Evolutionary conservation across 495 filamentous ascomycete genomes (phyloP), one percentile per base, ranked within the genome.

Genomic region (Amorphotheca resinae): DNA sequence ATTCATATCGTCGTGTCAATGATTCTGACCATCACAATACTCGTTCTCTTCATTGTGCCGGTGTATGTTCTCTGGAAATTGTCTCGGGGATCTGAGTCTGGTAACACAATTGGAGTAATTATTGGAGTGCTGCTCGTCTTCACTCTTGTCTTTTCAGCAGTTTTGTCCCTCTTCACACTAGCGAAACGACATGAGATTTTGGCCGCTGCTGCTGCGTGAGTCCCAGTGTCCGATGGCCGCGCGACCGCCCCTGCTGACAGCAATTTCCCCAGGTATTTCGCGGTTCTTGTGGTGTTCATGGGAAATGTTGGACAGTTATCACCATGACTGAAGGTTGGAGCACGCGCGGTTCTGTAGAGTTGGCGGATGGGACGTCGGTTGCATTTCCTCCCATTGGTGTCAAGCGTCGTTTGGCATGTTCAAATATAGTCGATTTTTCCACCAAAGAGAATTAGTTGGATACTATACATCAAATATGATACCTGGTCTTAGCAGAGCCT

Each of bases 161-260:
- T 48, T 2, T 22, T 64, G 7, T 48, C 45, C 2, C 41, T 59
- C 2, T 55, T 59, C 42, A 62, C 61, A 1, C 35, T 41, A 41
- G 61, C 61, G 7, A 53, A 52, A 32, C 30, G 58, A 21, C 61
- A 62, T 31, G 59, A 64, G 44, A 56, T 58, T 30, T 46, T 64
- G 28, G 54, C 48, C 16, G 53, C 61, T 9, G 54, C 59, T 37
- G 57, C 59, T 25, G 61, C 54, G 59, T 58, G 53, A 38, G 49
- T 39, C 15, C 25, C 22, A 38, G 26, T 30, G 4, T 31, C 17
- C 26, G 20, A 9, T 18, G 7, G 18, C 14, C 23, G 22, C 15
- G 11, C 7, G 30, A 30, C 16, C 15, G 15, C 12, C 4, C 17
- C 4, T 4, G 4, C 25, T 28, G 25, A 28, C 11, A 28, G 25